phyloP scores from a whole-genome alignment of 768 basidiomycete species.

The Serendipita vermifera region DNA sequence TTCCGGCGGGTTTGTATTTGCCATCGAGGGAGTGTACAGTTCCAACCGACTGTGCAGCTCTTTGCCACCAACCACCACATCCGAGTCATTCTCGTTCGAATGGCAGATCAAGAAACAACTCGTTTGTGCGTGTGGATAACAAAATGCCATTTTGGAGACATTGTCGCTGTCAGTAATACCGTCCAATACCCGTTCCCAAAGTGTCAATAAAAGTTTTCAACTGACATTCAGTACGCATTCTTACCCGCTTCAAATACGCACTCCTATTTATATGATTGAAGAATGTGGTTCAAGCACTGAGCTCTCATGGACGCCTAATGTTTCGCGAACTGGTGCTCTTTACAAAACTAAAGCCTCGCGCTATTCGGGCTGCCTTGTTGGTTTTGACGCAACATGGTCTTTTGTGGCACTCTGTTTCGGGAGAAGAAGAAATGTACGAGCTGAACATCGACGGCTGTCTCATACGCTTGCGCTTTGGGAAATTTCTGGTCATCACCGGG shows the following conservation, averaged over 20 bases:
- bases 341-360: conserved; percentile 52
- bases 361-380: conserved; percentile 55
- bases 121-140: conserved; percentile 51
- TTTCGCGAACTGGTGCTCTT: conserved; percentile 54
- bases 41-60: too few relatives aligned
- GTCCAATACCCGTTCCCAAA: not conserved
- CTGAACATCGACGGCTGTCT: conserved; percentile 76
- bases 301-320: conserved; percentile 75
- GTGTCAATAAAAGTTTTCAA: not conserved
- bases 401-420: conserved; percentile 64
- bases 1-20: not conserved
- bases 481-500: conserved; percentile 62
- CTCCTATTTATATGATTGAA: conserved; percentile 21
- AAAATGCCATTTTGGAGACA: conserved; percentile 49
- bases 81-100: conserved; percentile 19
- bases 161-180: conserved; percentile 43
- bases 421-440: conserved; percentile 66
- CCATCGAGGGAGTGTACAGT: not conserved
- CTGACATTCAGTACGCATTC: not conserved
- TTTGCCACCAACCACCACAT: conserved; percentile 1
- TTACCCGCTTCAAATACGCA: not conserved
- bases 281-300: conserved; percentile 59
- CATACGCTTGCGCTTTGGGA: conserved; percentile 67
- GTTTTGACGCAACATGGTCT: conserved; percentile 85
- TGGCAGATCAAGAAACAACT: conserved; percentile 54